Conservation (phyloP, 352 stramenopile genomes). For the Globisporangium paroecandrum region DNA sequence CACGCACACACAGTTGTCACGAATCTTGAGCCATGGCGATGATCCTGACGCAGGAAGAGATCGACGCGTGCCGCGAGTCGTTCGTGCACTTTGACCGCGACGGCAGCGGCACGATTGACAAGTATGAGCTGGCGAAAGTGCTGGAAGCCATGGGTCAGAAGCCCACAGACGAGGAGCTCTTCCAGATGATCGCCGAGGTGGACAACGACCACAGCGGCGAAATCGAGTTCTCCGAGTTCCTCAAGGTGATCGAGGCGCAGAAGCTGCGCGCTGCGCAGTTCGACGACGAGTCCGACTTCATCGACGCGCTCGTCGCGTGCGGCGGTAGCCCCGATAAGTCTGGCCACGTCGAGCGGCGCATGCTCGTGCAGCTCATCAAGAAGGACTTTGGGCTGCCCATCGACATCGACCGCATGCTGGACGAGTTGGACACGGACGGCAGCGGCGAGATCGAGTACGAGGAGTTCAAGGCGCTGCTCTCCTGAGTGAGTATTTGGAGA, state of each 20-base stretch:
- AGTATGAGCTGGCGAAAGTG: constrained; percentile 92
- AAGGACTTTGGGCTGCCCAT: constrained; percentile 95
- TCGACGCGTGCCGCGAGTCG: constrained; percentile 93
- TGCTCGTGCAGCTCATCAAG: constrained; percentile 94
- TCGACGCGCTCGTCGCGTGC: constrained; percentile 96
- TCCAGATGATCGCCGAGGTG: constrained; percentile 96
- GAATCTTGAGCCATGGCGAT: constrained; percentile 39
- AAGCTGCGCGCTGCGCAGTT: constrained; percentile 93
- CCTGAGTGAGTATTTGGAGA: constrained; percentile 19
- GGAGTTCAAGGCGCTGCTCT: constrained; percentile 94
- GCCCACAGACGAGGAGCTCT: constrained; percentile 96
- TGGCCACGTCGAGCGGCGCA: constrained; percentile 87
- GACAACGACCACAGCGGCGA: constrained; percentile 92
- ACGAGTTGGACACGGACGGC: constrained; percentile 93
- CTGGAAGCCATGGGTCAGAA: constrained; percentile 97
- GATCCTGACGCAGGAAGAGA: constrained; percentile 94
- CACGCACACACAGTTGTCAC: not conserved
- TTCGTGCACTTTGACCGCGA: constrained; percentile 98
- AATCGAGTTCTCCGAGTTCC: constrained; percentile 97
- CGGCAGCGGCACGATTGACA: constrained; percentile 93
- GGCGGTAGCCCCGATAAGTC: constrained; percentile 90
- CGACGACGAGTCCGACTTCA: constrained; percentile 96
- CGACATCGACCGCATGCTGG: constrained; percentile 95
- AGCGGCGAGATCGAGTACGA: constrained; percentile 95
- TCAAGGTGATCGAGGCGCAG: constrained; percentile 96